These are phyloP conservation scores for Spergularia azorica DNA, from an alignment of 179 eudicot genomes.

Conservation along the genomic window DNA sequence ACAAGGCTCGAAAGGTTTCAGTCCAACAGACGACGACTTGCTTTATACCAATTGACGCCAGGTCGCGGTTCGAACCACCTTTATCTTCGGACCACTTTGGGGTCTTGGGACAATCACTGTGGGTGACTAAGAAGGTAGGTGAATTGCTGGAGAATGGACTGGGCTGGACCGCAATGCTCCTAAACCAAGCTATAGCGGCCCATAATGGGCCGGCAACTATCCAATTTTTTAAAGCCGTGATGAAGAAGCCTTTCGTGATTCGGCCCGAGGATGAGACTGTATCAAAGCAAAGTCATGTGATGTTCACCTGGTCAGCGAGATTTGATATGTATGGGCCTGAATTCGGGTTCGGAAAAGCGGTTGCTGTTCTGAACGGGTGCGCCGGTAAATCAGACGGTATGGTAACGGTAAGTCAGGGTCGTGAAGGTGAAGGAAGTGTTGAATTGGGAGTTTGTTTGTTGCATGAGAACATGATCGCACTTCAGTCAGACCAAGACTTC, in stretches of 20 bases:
- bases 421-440: slow-evolving; percentile 30
- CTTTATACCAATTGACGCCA: neutral
- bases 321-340: slow-evolving; percentile 37
- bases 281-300: neutral
- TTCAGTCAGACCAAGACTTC: slow-evolving; percentile 41
- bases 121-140: neutral
- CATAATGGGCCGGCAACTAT: neutral
- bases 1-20: neutral
- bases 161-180: neutral
- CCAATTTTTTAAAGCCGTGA: neutral
- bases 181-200: neutral
- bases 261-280: neutral
- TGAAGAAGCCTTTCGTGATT: neutral
- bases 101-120: neutral
- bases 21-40: neutral
- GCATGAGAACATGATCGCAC: slow-evolving; percentile 26
- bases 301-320: slow-evolving; percentile 34
- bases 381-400: slow-evolving; percentile 36
- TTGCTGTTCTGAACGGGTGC: slow-evolving; percentile 33
- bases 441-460: slow-evolving; percentile 20
- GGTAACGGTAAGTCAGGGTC: slow-evolving; percentile 35
- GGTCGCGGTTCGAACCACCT: neutral
- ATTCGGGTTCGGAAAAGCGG: slow-evolving; percentile 51
- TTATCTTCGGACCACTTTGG: slow-evolving; percentile 3
- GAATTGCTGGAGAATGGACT: slow-evolving; percentile 4